Base-by-base conservation (phyloP, 371 early-diverging fungal species). In the Circinella minor region DNA sequence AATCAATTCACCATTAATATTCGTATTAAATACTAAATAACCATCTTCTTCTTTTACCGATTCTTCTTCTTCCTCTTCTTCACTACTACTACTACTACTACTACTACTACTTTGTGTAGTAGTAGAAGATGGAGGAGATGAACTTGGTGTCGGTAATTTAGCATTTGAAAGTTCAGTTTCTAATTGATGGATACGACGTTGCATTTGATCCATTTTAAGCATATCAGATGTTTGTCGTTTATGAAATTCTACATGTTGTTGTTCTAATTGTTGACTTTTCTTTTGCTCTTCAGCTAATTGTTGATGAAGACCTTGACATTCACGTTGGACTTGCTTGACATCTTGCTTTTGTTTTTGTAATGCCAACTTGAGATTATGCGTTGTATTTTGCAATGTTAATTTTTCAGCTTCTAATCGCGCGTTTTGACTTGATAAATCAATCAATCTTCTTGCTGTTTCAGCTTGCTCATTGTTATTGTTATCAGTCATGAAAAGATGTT, bases 1-100 rank as follows among this genome's bases (percentile, higher is more conserved):
- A 34, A 73, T 74, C 13, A 77, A 65, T 47, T 77, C 80, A 9
- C 77, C 80, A 66, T 77, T 74, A 65, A 71, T 75, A 34, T 70
- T 69, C 6, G 77, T 75, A 66, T 77, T 71, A 60, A 80, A 80
- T 39, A 75, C 61, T 10, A 80, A 62, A 62, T 80, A 80, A 1
- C 80, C 80, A 37, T 75, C 75, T 73, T 77, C 77, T 67, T 77
- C 77, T 61, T 68, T 70, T 36, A 75, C 74, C 1, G 73, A 71
- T 20, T 36, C 13, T n/a, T 65, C 60, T 36, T 63, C 61, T 49
- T 57, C 55, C 4, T 47, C n/a, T 64, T 66, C 39, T 60, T 36
- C 61, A 43, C 43, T 43, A 43, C 43, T 43, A 9, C 9, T 43
- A 9, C 9, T 43, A 6, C 6, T 43, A 1, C 9, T 3, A 43